Evolutionary conservation across 768 basidiomycete genomes (phyloP), one percentile per base, ranked within the genome.

Genomic region (Sporobolomyces pararoseus): DNA sequence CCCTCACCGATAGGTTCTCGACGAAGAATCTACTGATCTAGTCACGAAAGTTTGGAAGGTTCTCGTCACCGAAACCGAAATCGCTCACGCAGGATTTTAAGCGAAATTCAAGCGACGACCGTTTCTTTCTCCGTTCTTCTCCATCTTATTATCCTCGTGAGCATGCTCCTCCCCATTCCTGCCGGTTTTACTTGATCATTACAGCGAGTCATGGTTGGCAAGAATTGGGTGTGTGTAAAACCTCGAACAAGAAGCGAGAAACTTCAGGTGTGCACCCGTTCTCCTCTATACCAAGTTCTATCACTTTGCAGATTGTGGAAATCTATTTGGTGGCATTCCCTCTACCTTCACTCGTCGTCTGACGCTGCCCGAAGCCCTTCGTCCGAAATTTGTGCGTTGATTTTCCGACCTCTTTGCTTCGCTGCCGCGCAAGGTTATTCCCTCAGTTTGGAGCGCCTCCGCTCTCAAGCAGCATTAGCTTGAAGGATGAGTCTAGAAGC

Each of bases 11-110:
- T 23, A 77, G 76, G 75, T 77, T 14, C 71, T 77, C 23, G 77
- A 75, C 39, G 77, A 77, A 4, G 77, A 77, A 51, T 71, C 75
- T 10, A 62, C 68, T 25, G 75, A 76, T 27, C 74, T 77, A 32
- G 77, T 77, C 35, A 61, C 65, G 54, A 77, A 76, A 50, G 54
- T 74, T 16, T 71, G 69, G 73, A 64, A 59, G 16, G 53, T 44
- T 10, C 55, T 71, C 53, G 65, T 60, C 5, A 42, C 63, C n/a
- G 66, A 72, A 47, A 67, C 66, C 25, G 71, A 72, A 51, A 27
- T 72, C 4, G 47, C 46, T 13, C 60, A 63, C 12, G 70, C 65
- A 7, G 70, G 70, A 21, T 25, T 66, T 32, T 50, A 21, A 27
- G 27, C 35, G 9, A 55, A 55, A 55, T 17, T 9, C 4, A 35